Evolutionary conservation across 768 basidiomycete species (phyloP).

Genomic region (Coprinopsis cinerea): DNA sequence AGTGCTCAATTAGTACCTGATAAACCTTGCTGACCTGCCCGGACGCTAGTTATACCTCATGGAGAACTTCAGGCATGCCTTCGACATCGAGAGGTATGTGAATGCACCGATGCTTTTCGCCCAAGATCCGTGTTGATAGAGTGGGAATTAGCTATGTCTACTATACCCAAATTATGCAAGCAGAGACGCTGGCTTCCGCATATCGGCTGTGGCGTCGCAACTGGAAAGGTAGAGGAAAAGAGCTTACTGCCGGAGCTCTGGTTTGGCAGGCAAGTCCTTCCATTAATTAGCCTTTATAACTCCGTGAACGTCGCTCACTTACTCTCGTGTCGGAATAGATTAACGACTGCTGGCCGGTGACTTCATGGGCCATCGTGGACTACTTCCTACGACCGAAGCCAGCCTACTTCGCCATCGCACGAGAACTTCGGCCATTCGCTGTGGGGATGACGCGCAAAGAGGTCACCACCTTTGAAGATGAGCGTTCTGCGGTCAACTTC

Average conservation of each 20-base stretch:
- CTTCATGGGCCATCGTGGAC: conserved; percentile 91
- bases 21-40: background rate
- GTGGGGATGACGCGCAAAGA: conserved; percentile 85
- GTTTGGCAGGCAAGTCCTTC: conserved; percentile 79
- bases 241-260: conserved; percentile 85
- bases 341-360: conserved; percentile 92
- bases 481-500: conserved; percentile 61
- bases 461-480: conserved; percentile 46
- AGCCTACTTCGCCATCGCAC: conserved; percentile 79
- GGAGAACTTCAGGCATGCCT: conserved; percentile 89
- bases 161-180: conserved; percentile 95
- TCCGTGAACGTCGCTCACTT: background rate
- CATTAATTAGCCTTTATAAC: background rate
- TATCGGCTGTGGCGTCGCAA: conserved; percentile 89
- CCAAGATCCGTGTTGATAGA: background rate
- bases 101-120: background rate
- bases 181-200: conserved; percentile 82
- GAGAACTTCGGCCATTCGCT: conserved; percentile 76
- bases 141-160: conserved; percentile 66
- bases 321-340: conserved; percentile 35
- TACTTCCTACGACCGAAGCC: conserved; percentile 94
- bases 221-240: conserved; percentile 81
- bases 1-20: conserved; percentile 12
- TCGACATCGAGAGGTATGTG: conserved; percentile 75
- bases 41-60: conserved; percentile 70